Evolutionary conservation across 108 stramenopile species (phyloP), one percentile per base, ranked within the genome.

Genomic region (Discostella stelligeroides): DNA sequence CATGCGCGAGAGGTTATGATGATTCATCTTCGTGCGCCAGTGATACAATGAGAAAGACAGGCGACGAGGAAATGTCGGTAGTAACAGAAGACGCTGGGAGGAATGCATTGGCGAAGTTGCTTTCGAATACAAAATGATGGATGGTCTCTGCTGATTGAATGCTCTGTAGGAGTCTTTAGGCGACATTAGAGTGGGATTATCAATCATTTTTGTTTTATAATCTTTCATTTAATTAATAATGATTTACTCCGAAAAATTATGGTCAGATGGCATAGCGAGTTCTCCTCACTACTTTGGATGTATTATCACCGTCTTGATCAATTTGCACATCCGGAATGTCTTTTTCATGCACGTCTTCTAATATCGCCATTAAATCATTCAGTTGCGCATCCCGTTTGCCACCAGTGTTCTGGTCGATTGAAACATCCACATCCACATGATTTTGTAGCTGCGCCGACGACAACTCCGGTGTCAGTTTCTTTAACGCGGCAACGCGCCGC

Each of bases 221-320:
- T n/a, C n/a, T n/a, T n/a, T n/a, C n/a, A n/a, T n/a, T n/a, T n/a
- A n/a, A n/a, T n/a, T n/a, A n/a, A n/a, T n/a, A n/a, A n/a, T n/a
- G n/a, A n/a, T n/a, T n/a, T n/a, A n/a, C 4, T 45, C 2, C 43
- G 2, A 7, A 45, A 34, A 5, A 34, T 45, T 28, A 11, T 30
- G 12, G 17, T 70, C 39, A 77, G 50, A 77, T 77, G 37, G 76
- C 76, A 70, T 77, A 77, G 30, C 76, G 67, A 17, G 57, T 77
- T 55, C 76, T 62, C 48, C 67, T 70, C n/a, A n/a, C n/a, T n/a
- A n/a, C n/a, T n/a, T n/a, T n/a, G n/a, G n/a, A n/a, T n/a, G n/a
- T n/a, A n/a, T n/a, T n/a, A n/a, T n/a, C n/a, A n/a, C n/a, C n/a
- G n/a, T n/a, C n/a, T n/a, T n/a, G n/a, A n/a, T n/a, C n/a, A n/a